These are phyloP conservation scores for Dryas drummondii DNA, from an alignment of 306 rosid genomes.

Conservation along the genomic window DNA sequence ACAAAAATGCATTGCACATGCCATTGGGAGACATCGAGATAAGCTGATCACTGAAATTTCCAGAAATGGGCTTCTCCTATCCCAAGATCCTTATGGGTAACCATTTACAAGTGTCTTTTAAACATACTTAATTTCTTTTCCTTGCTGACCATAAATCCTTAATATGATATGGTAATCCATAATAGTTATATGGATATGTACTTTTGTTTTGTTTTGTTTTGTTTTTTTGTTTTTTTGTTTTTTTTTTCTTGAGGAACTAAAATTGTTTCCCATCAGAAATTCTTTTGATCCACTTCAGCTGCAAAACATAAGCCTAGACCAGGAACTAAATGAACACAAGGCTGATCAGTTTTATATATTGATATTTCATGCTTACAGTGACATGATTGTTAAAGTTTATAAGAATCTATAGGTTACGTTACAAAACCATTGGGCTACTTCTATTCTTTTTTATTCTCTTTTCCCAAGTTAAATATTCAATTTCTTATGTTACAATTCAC, in stretches of 20 bases:
- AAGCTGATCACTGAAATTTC: constrained; percentile 52
- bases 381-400: background rate
- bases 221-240: no score
- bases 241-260: background rate
- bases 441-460: background rate
- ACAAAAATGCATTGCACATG: constrained; percentile 62
- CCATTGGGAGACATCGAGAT: constrained; percentile 46
- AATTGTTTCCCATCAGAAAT: background rate
- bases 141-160: background rate
- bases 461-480: no score
- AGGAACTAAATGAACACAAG: background rate
- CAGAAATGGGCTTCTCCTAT: constrained; percentile 56
- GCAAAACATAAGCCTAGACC: background rate
- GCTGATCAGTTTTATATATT: background rate
- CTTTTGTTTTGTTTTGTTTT: no score
- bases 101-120: background rate
- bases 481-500: no score
- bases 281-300: background rate
- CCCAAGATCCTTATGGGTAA: constrained; percentile 82
- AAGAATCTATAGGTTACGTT: background rate
- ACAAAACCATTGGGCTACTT: background rate
- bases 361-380: background rate
- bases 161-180: background rate
- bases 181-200: background rate
- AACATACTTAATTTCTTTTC: background rate